Base-by-base conservation (phyloP, 1,284 basidiomycete genomes). In the Anthracocystis setariae region DNA sequence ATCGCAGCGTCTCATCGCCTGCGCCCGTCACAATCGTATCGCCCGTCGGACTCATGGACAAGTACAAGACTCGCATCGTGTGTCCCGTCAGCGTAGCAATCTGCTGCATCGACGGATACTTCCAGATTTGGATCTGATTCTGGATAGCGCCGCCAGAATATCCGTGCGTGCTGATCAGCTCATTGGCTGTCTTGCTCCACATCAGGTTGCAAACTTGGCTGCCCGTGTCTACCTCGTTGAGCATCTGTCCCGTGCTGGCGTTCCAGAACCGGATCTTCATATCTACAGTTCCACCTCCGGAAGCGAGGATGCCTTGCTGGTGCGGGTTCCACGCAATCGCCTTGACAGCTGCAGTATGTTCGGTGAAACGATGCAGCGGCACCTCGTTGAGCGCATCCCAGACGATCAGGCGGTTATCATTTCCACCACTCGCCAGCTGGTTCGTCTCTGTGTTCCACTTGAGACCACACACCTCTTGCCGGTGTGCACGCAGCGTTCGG, bases 211-310 rank as follows among this genome's bases (percentile, higher is more conserved):
- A 98, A 38, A 98, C 94, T 56, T 83, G 78, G 42, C 72, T 77
- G n/a, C 77, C 78, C 39, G 81, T 82, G 48, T 82, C 79, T 10
- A 82, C 63, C 49, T 76, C 74, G 42, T 74, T 76, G 61, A 96
- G 85, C 87, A 94, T 88, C 17, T 87, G 88, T 35, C 96, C 96
- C 46, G 89, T 94, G 50, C 88, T 85, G 17, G 92, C 92, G 82
- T 98, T 98, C 95, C 95, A 98, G 82, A 97, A 98, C 50, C 94
- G 87, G 57, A 98, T 95, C 82, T 94, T 94, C 85, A 95, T 97
- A 83, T 84, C 84, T 93, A 95, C 93, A 10, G 96, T 98, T 13
- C 95, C 96, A 24, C 96, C 95, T n/a, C 96, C 96, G 3, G 92
- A 93, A 0, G 95, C 96, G 21, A 98, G 85, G 2, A 98, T 87